Evolutionary conservation across 2,329 filamentous ascomycete species (phyloP).

Genomic region (Scortechinia acanthostroma): DNA sequence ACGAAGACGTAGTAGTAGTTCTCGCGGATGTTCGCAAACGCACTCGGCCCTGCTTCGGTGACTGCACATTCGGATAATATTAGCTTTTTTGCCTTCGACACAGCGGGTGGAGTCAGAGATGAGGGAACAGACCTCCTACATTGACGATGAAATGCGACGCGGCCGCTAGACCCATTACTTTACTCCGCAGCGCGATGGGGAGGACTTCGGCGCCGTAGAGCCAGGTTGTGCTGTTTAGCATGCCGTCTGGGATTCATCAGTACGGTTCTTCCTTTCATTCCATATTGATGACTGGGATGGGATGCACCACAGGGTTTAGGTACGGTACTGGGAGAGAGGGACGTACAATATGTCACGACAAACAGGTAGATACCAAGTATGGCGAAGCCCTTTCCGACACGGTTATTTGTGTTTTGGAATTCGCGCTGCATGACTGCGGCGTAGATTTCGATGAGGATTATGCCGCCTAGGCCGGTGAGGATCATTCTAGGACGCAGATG

Average conservation of each 20-base stretch:
- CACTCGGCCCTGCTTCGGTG: conserved; percentile 44
- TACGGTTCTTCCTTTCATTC: conserved; percentile 5
- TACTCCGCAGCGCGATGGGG: conserved; percentile 40
- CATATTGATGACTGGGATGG: conserved; percentile 1
- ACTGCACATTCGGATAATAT: conserved; percentile 14
- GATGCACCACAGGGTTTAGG: too few relatives aligned
- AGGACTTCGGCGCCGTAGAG: conserved; percentile 46
- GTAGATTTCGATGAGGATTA: conserved; percentile 50
- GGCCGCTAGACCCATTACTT: conserved; percentile 44
- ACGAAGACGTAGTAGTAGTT: conserved; percentile 57
- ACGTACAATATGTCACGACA: conserved; percentile 42
- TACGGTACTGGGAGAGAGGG: neutral
- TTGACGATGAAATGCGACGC: conserved; percentile 46
- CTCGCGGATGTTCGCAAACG: conserved; percentile 46
- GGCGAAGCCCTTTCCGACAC: conserved; percentile 48
- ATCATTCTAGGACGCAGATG: conserved; percentile 35
- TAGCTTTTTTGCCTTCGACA: conserved; percentile 2
- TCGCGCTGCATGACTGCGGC: conserved; percentile 47
- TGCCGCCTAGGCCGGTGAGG: conserved; percentile 37
- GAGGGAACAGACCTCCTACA: conserved; percentile 24
- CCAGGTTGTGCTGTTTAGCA: conserved; percentile 46
- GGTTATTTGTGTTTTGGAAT: conserved; percentile 45
- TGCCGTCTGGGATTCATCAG: conserved; percentile 23
- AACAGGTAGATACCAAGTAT: conserved; percentile 53
- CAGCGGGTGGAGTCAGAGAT: too few relatives aligned